A percentile compares a stretch with the other conserved stretches of the same genome.
Evolutionary conservation across 768 basidiomycete genomes (phyloP).

Genomic region (Lyophyllum atratum): DNA sequence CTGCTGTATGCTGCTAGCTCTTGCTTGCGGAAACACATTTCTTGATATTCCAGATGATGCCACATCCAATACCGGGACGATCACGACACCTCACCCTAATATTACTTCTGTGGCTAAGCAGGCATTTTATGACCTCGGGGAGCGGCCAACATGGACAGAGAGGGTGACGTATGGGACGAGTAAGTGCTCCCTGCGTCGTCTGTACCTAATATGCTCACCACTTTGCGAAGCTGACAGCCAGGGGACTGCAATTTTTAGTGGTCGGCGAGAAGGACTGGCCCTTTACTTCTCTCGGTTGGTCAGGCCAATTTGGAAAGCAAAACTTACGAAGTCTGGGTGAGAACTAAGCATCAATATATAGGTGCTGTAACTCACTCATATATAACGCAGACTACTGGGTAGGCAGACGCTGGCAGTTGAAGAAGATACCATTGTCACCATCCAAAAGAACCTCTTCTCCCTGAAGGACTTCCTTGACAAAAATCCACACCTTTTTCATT

Average conservation of each 20-base stretch:
- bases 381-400: constrained; percentile 41
- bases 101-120: constrained; percentile 76
- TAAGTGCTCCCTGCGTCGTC: constrained; percentile 30
- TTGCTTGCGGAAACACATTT: constrained; percentile 85
- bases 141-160: constrained; percentile 82
- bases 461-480: constrained; percentile 77
- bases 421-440: constrained; percentile 62
- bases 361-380: not conserved
- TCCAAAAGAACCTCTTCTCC: constrained; percentile 79
- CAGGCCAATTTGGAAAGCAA: constrained; percentile 85
- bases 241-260: constrained; percentile 80
- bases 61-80: constrained; percentile 36
- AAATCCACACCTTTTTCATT: constrained; percentile 86
- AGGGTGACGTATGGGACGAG: constrained; percentile 75
- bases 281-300: constrained; percentile 86
- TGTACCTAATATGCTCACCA: not conserved
- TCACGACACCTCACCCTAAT: constrained; percentile 59
- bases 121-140: constrained; percentile 84
- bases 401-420: constrained; percentile 62
- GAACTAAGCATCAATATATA: constrained; percentile 15
- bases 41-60: constrained; percentile 58
- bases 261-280: constrained; percentile 85
- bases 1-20: constrained; percentile 86
- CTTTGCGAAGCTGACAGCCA: constrained; percentile 56
- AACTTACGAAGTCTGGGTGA: constrained; percentile 68